A percentile compares a stretch with the other conserved stretches of the same genome.
These are phyloP conservation scores for Microdochium trichocladiopsis DNA, from an alignment of 2,329 filamentous ascomycete species.

Conservation along the genomic window DNA sequence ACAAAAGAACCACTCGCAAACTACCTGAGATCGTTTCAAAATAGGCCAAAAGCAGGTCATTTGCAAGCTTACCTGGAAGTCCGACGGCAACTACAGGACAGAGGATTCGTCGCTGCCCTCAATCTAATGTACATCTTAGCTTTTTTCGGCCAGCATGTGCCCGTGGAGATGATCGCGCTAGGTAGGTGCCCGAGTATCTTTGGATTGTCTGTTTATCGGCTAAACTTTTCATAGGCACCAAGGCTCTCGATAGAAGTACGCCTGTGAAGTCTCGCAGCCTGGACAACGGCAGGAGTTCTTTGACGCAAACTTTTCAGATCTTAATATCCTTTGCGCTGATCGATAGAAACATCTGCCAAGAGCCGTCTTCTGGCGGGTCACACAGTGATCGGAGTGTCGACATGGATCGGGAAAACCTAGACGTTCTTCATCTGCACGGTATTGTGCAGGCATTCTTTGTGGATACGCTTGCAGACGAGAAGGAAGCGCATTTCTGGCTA, in stretches of 20 bases:
- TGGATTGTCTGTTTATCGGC: neutral
- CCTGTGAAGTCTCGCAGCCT: conserved; percentile 36
- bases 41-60: conserved; percentile 44
- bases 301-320: conserved; percentile 41
- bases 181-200: conserved; percentile 27
- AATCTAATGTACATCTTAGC: conserved; percentile 59
- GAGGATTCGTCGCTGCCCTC: conserved; percentile 44
- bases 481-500: conserved; percentile 38
- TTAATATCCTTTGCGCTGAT: conserved; percentile 45
- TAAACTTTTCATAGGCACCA: conserved; percentile 27
- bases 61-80: conserved; percentile 40
- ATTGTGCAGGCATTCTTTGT: conserved; percentile 47
- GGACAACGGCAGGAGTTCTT: conserved; percentile 22
- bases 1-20: conserved; percentile 54
- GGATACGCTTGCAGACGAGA: conserved; percentile 33
- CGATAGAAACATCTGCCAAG: conserved; percentile 39
- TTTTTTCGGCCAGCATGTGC: conserved; percentile 59
- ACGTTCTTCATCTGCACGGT: conserved; percentile 42
- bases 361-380: conserved; percentile 31
- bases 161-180: conserved; percentile 57
- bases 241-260: conserved; percentile 35
- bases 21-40: conserved; percentile 51
- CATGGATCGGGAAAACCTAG: conserved; percentile 34
- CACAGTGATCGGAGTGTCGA: conserved; percentile 31
- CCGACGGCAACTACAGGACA: conserved; percentile 37